These are phyloP conservation scores for Mycena rebaudengoi DNA, from an alignment of 768 basidiomycete species.

Conservation along the genomic window DNA sequence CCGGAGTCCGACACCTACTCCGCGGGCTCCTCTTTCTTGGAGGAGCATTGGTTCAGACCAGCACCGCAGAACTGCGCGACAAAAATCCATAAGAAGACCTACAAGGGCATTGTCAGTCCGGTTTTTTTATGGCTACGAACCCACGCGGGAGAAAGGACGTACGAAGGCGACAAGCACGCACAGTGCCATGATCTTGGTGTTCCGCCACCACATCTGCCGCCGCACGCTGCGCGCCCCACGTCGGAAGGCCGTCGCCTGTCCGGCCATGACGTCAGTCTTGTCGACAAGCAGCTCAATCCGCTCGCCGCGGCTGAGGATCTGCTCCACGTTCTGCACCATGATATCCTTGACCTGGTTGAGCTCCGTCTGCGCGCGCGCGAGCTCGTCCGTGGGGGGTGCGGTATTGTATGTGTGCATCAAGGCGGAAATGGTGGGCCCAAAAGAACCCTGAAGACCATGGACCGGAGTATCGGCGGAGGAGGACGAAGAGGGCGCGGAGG, in stretches of 20 bases:
- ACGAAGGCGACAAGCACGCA: conserved; percentile 77
- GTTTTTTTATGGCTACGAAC: neutral
- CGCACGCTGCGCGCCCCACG: conserved; percentile 86
- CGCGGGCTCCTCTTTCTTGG: conserved; percentile 20
- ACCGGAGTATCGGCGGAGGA: conserved; percentile 62
- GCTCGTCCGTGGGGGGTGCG: conserved; percentile 86
- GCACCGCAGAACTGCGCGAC: conserved; percentile 92
- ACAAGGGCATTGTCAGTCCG: conserved; percentile 18
- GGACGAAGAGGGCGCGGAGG: conserved; percentile 69
- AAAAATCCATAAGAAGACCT: conserved; percentile 85
- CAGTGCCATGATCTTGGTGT: conserved; percentile 72
- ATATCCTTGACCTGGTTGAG: conserved; percentile 92
- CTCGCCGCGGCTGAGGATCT: conserved; percentile 93
- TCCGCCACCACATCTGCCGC: conserved; percentile 92
- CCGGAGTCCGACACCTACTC: neutral
- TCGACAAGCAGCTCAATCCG: conserved; percentile 95
- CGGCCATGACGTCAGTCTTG: conserved; percentile 96
- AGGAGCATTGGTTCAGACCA: conserved; percentile 72
- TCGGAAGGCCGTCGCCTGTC: conserved; percentile 92
- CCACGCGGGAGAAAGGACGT: conserved; percentile 36
- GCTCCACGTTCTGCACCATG: conserved; percentile 99
- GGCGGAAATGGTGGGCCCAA: conserved; percentile 72
- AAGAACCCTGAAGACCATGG: conserved; percentile 75
- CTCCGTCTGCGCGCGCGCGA: conserved; percentile 89
- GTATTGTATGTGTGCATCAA: conserved; percentile 92